These are phyloP conservation scores for Trametes hirsuta DNA, from an alignment of 1,284 basidiomycete genomes.

Conservation along the genomic window DNA sequence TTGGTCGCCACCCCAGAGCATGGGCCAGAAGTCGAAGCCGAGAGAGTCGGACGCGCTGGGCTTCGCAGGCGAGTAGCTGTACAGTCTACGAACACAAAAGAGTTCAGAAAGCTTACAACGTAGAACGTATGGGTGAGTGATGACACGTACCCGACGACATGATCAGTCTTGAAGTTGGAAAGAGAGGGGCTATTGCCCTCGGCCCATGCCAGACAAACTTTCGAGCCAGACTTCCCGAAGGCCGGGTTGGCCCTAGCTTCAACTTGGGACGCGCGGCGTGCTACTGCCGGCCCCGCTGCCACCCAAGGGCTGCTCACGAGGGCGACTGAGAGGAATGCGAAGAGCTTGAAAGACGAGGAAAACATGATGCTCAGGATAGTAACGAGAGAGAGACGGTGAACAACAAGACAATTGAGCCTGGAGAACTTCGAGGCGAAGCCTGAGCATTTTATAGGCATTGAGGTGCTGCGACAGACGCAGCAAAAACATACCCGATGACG, in stretches of 20 bases:
- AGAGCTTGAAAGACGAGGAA: too few species aligned
- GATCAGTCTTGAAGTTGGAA: slow-evolving; percentile 45
- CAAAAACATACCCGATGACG: too few species aligned
- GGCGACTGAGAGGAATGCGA: too few species aligned
- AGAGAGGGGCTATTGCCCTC: slow-evolving; percentile 52
- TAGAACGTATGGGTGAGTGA: not conserved
- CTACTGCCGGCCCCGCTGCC: too few species aligned
- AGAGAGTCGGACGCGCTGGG: slow-evolving; percentile 41
- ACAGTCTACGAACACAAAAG: slow-evolving; percentile 43
- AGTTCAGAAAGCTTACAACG: not conserved
- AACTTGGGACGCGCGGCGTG: too few species aligned
- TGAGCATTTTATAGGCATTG: too few species aligned
- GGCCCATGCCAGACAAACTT: slow-evolving; percentile 69
- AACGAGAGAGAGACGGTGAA: too few species aligned
- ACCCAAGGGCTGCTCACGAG: too few species aligned
- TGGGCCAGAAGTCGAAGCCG: slow-evolving; percentile 60
- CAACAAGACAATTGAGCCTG: too few species aligned
- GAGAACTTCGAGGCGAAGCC: too few species aligned
- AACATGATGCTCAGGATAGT: too few species aligned
- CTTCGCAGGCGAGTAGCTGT: slow-evolving; percentile 57
- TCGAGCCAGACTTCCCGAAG: slow-evolving; percentile 57
- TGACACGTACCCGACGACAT: slow-evolving; percentile 49
- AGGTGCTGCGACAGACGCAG: too few species aligned
- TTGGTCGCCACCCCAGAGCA: slow-evolving; percentile 63
- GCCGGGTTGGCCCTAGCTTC: not conserved